Percentiles rank a stretch among this genome's conserved stretches.
These are phyloP conservation scores for Volvariella surrecta DNA, from an alignment of 1,284 basidiomycete species.

Conservation along the genomic window DNA sequence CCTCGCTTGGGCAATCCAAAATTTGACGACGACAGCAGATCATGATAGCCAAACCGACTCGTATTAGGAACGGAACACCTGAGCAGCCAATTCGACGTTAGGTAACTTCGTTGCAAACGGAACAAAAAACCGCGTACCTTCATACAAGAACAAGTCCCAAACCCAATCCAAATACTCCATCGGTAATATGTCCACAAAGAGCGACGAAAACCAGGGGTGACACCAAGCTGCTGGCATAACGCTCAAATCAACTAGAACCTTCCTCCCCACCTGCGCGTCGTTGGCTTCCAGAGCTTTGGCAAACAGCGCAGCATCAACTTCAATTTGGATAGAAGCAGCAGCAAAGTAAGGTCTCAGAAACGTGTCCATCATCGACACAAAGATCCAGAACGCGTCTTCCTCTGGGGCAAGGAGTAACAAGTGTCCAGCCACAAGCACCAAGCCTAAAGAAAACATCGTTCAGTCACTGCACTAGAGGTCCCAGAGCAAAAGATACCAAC, in stretches of 20 bases:
- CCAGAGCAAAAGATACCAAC: slow-evolving; percentile 16
- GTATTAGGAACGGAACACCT: slow-evolving; percentile 78
- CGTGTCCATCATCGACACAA: slow-evolving; percentile 77
- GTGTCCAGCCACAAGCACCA: slow-evolving; percentile 72
- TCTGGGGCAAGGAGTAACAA: slow-evolving; percentile 78
- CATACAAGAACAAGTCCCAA: slow-evolving; percentile 85
- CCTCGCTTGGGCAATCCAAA: slow-evolving; percentile 40
- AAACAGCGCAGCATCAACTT: slow-evolving; percentile 77
- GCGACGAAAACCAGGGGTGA: slow-evolving; percentile 57
- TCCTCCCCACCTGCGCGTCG: slow-evolving; percentile 58
- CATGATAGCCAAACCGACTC: slow-evolving; percentile 72
- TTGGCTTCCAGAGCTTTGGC: slow-evolving; percentile 61
- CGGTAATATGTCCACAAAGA: slow-evolving; percentile 78
- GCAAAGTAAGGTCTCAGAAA: slow-evolving; percentile 79
- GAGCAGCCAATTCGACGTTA: neutral
- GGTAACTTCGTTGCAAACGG: neutral
- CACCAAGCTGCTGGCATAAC: slow-evolving; percentile 51
- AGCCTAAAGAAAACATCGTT: slow-evolving; percentile 32
- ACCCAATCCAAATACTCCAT: slow-evolving; percentile 69
- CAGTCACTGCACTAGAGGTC: neutral
- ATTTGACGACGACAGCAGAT: slow-evolving; percentile 53
- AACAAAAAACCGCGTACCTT: slow-evolving; percentile 42
- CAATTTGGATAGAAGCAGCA: slow-evolving; percentile 60
- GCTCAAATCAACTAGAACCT: slow-evolving; percentile 57
- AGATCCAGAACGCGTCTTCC: slow-evolving; percentile 93